Conservation (phyloP, 768 basidiomycete species). For the Termitomyces sp. region DNA sequence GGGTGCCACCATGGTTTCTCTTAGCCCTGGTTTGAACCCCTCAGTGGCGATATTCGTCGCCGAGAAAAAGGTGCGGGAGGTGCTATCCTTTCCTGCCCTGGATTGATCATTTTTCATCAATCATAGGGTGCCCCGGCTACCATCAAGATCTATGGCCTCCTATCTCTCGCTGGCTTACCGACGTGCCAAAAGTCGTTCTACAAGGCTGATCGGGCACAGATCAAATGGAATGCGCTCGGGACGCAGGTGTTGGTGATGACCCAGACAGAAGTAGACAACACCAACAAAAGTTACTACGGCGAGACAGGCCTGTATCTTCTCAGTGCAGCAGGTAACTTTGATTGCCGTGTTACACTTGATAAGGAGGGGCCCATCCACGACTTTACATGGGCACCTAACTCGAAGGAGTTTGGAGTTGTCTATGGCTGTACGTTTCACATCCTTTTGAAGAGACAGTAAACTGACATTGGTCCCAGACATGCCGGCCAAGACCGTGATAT, state of each 20-base stretch:
- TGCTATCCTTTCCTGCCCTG: neutral
- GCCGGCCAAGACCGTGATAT: constrained; percentile 91
- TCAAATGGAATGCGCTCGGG: constrained; percentile 96
- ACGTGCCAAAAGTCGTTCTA: constrained; percentile 90
- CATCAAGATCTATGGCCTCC: constrained; percentile 79
- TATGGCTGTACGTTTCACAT: constrained; percentile 79
- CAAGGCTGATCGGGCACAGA: constrained; percentile 88
- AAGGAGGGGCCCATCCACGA: constrained; percentile 99
- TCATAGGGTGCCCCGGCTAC: constrained; percentile 80
- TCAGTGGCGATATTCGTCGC: constrained; percentile 89
- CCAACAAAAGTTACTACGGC: constrained; percentile 97
- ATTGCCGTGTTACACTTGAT: constrained; percentile 83
- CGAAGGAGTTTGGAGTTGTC: constrained; percentile 93
- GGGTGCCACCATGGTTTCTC: constrained; percentile 68
- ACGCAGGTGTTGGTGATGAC: constrained; percentile 90
- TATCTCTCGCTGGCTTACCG: constrained; percentile 54
- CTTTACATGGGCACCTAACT: constrained; percentile 93
- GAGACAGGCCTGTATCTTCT: constrained; percentile 95
- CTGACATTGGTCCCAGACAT: constrained; percentile 53
- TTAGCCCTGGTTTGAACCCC: constrained; percentile 85
- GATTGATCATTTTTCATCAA: neutral
- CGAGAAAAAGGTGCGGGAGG: constrained; percentile 77
- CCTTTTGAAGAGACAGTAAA: neutral
- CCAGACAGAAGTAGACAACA: constrained; percentile 95
- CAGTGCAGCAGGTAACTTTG: constrained; percentile 89